A percentile compares a stretch with the other conserved stretches of the same genome.
These are phyloP conservation scores for Mycotypha africana DNA, from an alignment of 371 early-diverging fungal genomes.

Conservation along the genomic window DNA sequence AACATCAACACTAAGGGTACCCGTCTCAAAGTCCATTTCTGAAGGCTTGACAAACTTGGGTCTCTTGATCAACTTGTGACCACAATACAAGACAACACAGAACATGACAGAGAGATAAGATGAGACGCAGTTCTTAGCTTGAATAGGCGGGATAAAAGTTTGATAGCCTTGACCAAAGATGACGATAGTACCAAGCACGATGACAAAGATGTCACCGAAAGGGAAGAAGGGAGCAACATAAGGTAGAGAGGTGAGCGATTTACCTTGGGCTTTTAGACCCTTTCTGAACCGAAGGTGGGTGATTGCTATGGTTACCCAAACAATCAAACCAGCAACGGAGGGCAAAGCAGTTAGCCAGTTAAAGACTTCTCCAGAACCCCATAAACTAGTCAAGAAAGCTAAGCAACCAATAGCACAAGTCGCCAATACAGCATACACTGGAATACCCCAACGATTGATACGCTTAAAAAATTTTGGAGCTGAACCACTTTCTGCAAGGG, in stretches of 20 bases:
- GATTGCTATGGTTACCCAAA: constrained; percentile 76
- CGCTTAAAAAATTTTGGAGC: constrained; percentile 61
- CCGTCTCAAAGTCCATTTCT: constrained; percentile 49
- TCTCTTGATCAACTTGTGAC: constrained; percentile 44
- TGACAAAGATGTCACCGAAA: constrained; percentile 61
- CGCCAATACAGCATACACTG: constrained; percentile 51
- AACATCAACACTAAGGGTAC: constrained; percentile 20
- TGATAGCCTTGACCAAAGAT: constrained; percentile 68
- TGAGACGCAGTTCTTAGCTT: constrained; percentile 33
- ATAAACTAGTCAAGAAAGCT: constrained; percentile 49
- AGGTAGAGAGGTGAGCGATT: constrained; percentile 57
- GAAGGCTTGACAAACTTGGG: constrained; percentile 27
- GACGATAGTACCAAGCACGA: constrained; percentile 55
- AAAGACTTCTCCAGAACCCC: constrained; percentile 66
- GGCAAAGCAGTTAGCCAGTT: constrained; percentile 68
- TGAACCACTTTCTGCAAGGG: constrained; percentile 63
- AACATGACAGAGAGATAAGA: constrained; percentile 53
- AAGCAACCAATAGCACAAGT: constrained; percentile 59
- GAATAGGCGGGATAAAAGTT: constrained; percentile 43
- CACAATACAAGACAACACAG: constrained; percentile 45
- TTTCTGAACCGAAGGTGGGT: constrained; percentile 83
- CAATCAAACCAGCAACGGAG: constrained; percentile 74
- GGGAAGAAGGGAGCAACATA: constrained; percentile 73
- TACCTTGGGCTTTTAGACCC: constrained; percentile 72
- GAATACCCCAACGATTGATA: constrained; percentile 61